phyloP scores from a whole-genome alignment of 192 early-diverging fungal genomes.

The Piromyces sp. region DNA sequence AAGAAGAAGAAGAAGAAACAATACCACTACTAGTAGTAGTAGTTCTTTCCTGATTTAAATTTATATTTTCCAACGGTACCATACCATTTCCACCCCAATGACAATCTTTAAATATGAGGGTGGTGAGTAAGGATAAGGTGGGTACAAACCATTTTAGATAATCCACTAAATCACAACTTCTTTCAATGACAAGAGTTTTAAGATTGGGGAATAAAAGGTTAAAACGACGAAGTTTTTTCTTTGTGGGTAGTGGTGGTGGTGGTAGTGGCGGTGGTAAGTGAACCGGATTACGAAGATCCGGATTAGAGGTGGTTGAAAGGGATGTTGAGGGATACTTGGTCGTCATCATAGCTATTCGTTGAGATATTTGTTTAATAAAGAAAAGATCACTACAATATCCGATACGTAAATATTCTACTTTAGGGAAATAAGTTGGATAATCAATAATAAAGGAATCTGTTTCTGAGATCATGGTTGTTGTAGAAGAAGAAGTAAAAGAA shows the following conservation, averaged over 20 bases:
- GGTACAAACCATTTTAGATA: neutral
- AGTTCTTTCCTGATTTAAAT: neutral
- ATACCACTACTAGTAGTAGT: neutral
- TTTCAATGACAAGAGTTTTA: neutral
- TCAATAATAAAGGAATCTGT: neutral
- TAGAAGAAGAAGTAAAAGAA: too few species aligned
- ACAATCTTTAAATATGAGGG: neutral
- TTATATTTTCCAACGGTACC: neutral
- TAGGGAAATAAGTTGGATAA: neutral
- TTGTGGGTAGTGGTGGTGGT: too few species aligned
- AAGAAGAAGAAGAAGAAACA: too few species aligned
- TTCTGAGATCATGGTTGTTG: neutral
- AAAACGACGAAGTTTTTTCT: neutral
- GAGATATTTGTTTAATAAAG: neutral
- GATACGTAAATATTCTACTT: neutral
- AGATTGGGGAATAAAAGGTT: neutral
- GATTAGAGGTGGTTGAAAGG: too few species aligned
- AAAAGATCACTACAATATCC: neutral
- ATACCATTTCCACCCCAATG: neutral
- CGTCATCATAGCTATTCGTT: neutral
- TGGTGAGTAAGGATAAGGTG: neutral
- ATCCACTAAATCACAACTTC: neutral
- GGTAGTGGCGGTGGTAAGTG: too few species aligned
- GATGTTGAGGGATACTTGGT: neutral
- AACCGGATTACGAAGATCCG: too few species aligned